A percentile compares a stretch with the other conserved stretches of the same genome.
Evolutionary conservation across 371 early-diverging fungal species (phyloP).

Genomic region (Choanephora cucurbitarum): DNA sequence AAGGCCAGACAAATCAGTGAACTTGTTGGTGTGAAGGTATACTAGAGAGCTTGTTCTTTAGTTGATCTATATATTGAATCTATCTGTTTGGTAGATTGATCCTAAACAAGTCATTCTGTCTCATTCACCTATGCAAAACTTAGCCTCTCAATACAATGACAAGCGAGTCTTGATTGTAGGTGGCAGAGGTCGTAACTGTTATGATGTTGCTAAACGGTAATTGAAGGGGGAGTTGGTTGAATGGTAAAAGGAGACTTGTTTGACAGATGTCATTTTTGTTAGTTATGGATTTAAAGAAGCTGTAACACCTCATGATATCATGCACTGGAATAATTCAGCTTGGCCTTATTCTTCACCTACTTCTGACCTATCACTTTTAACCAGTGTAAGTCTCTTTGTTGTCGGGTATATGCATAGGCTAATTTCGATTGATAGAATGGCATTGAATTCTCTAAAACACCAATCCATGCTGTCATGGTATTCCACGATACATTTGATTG

Average conservation of each 20-base stretch:
- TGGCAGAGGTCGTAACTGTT: slow-evolving; percentile 61
- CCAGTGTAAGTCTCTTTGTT: slow-evolving; percentile 21
- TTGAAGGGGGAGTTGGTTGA: no score
- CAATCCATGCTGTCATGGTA: slow-evolving; percentile 76
- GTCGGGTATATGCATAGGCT: no score
- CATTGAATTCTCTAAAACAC: slow-evolving; percentile 52
- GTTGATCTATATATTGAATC: no score
- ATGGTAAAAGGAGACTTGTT: no score
- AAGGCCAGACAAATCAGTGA: slow-evolving; percentile 74
- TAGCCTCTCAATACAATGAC: slow-evolving; percentile 59
- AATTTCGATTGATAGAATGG: no score
- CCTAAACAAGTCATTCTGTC: slow-evolving; percentile 79
- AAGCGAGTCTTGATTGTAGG: slow-evolving; percentile 75
- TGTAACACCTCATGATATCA: slow-evolving; percentile 78
- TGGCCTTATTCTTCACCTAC: slow-evolving; percentile 68
- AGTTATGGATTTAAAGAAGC: slow-evolving; percentile 78
- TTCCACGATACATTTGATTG: slow-evolving; percentile 88
- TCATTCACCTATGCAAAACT: slow-evolving; percentile 80
- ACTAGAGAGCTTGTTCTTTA: no score
- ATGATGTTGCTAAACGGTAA: slow-evolving; percentile 61
- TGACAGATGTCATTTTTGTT: no score
- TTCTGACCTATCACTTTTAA: slow-evolving; percentile 18
- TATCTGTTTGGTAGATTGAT: no score
- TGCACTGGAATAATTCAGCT: slow-evolving; percentile 66
- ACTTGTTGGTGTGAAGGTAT: slow-evolving; percentile 61